Base-by-base conservation (phyloP, 1,284 basidiomycete species). In the Pascua sp. region DNA sequence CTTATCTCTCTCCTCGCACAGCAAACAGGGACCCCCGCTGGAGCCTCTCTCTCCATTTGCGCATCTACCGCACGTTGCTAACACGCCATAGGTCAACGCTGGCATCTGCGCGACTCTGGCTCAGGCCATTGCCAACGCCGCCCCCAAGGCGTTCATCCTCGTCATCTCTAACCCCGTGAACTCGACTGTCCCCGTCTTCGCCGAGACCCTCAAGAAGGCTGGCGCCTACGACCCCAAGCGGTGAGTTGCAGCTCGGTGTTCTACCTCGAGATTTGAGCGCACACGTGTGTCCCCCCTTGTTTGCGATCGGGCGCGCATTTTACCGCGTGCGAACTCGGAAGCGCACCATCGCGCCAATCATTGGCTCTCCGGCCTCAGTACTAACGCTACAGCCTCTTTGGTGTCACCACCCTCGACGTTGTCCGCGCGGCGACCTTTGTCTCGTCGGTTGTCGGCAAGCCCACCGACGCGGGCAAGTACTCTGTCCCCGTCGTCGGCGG, bases 361-460 rank as follows among this genome's bases (percentile, higher is more conserved):
- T 32, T 32, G 24, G 24, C 24, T 32, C n/a, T n/a, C n/a, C n/a
- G n/a, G n/a, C n/a, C n/a, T n/a, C 12, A 49, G 8, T 15, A 8
- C 53, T 55, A 41, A 56, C 38, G 24, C 9, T 44, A 10, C 55
- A 78, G 77, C 66, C 73, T 83, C 64, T 84, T 83, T 71, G 83
- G 95, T 85, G 89, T 98, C 66, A 98, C 94, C 73, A 94, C 93
- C 69, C 90, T 98, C 72, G 96, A 98, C 75, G 90, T 98, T 67
- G 92, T 97, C 75, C 91, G 95, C 70, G 87, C 95, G 45, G 86
- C 91, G 47, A 91, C 90, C 64, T 98, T 98, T 85, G 84, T 94
- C 60, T 84, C 86, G 41, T 84, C 84, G 59, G 80, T 96, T 71
- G 80, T 85, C 56, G 85, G 86, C 65, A 82, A 85, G 65, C 78